A percentile compares a stretch with the other conserved stretches of the same genome.
Conservation (phyloP, 208 protist genomes). For the Leishmania aethiopica region DNA sequence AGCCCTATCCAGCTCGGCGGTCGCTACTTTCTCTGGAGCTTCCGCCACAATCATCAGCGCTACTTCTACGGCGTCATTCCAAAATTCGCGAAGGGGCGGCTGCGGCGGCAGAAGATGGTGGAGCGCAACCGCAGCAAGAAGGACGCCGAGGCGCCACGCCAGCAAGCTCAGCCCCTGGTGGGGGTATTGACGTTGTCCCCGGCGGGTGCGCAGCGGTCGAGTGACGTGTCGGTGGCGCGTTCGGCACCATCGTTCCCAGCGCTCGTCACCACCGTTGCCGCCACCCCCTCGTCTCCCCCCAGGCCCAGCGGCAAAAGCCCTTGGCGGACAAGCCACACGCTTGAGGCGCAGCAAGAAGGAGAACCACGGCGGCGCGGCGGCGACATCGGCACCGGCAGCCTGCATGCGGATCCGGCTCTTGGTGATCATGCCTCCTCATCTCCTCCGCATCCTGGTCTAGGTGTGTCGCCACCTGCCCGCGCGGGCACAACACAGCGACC, state of each 20-base stretch:
- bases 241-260: not conserved
- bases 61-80: slow-evolving; percentile 74
- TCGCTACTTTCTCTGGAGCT: slow-evolving; percentile 69
- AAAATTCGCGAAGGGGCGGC: slow-evolving; percentile 57
- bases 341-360: not conserved
- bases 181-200: not conserved
- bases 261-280: not conserved
- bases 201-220: not conserved
- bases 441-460: not conserved
- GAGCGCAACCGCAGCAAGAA: slow-evolving; percentile 37
- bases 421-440: not conserved
- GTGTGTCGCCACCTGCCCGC: not conserved
- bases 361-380: not conserved
- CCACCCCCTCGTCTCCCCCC: not conserved
- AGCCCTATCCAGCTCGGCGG: slow-evolving; percentile 41
- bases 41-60: slow-evolving; percentile 47
- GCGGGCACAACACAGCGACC: not conserved
- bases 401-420: not conserved
- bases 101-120: slow-evolving; percentile 35
- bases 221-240: not conserved
- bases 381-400: not conserved
- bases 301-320: not conserved
- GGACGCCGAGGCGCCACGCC: not conserved
- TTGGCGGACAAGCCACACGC: not conserved
- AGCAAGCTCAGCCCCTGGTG: not conserved